These are phyloP conservation scores for Marasmius tenuissimus DNA, from an alignment of 1,284 basidiomycete species.

Conservation along the genomic window DNA sequence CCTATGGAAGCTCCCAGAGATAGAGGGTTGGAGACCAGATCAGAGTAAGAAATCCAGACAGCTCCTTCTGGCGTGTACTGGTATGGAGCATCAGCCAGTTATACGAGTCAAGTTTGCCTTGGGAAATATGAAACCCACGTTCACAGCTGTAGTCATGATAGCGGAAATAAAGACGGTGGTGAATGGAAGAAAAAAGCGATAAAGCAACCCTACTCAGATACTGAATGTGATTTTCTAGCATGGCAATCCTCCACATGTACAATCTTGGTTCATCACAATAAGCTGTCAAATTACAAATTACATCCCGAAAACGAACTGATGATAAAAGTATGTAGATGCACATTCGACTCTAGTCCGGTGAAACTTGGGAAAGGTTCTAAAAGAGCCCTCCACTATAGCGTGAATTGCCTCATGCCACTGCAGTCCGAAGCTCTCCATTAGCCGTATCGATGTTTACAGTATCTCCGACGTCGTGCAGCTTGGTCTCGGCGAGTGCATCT, in stretches of 20 bases:
- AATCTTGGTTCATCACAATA: too few species aligned
- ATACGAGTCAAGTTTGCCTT: not conserved
- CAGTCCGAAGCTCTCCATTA: not conserved
- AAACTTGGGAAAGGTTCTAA: too few species aligned
- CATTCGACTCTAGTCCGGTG: too few species aligned
- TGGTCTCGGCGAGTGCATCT: conserved; percentile 51
- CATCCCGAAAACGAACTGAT: not conserved
- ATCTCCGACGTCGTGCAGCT: conserved; percentile 19
- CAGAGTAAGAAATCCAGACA: conserved; percentile 70
- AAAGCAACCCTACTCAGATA: too few species aligned
- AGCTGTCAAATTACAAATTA: not conserved
- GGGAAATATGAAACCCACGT: not conserved
- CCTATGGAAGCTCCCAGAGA: conserved; percentile 65
- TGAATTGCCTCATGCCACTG: too few species aligned
- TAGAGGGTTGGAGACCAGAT: conserved; percentile 58
- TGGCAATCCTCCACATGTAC: too few species aligned
- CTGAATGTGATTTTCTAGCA: too few species aligned
- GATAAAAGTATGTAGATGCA: not conserved
- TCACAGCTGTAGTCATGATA: not conserved
- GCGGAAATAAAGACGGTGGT: too few species aligned
- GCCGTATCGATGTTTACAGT: not conserved
- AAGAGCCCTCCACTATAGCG: too few species aligned
- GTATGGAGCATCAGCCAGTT: conserved; percentile 12
- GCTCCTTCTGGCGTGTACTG: conserved; percentile 55
- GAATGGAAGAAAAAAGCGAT: too few species aligned